Percentiles rank a stretch among this genome's conserved stretches.
Conservation (phyloP, 2,329 filamentous ascomycete species). For the Phialophora chinensis region DNA sequence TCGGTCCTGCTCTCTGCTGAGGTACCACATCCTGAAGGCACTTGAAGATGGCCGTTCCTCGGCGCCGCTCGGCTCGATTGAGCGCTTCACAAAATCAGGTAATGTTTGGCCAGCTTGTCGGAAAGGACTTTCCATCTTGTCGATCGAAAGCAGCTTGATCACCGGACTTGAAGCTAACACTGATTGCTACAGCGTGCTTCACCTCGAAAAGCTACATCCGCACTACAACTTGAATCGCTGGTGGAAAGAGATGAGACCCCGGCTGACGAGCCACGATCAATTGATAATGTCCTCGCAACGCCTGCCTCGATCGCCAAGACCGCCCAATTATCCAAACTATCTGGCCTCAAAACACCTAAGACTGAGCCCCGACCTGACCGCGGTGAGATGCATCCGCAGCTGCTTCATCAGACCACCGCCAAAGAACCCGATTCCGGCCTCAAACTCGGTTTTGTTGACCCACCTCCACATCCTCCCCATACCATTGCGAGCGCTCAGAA, state of each 20-base stretch:
- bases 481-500: conserved; percentile 41
- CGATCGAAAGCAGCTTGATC: conserved; percentile 6
- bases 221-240: conserved; percentile 51
- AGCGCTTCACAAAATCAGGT: conserved; percentile 35
- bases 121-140: background rate
- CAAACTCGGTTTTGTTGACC: conserved; percentile 71
- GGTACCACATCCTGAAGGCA: background rate
- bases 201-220: conserved; percentile 37
- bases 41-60: conserved; percentile 32
- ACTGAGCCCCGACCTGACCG: conserved; percentile 71
- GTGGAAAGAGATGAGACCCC: conserved; percentile 55
- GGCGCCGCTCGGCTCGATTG: conserved; percentile 38
- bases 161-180: conserved; percentile 22
- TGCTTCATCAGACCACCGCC: conserved; percentile 74
- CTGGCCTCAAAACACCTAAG: conserved; percentile 62
- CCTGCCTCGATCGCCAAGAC: conserved; percentile 43
- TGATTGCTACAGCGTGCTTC: conserved; percentile 28
- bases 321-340: conserved; percentile 46
- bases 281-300: conserved; percentile 44
- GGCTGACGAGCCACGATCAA: conserved; percentile 41
- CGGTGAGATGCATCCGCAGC: conserved; percentile 91
- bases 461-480: conserved; percentile 32
- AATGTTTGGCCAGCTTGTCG: conserved; percentile 24
- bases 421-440: conserved; percentile 79
- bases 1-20: background rate